Percentiles rank a stretch among this genome's conserved stretches.
Conservation (phyloP, 805 yeast genomes). For the Komagataella populi region DNA sequence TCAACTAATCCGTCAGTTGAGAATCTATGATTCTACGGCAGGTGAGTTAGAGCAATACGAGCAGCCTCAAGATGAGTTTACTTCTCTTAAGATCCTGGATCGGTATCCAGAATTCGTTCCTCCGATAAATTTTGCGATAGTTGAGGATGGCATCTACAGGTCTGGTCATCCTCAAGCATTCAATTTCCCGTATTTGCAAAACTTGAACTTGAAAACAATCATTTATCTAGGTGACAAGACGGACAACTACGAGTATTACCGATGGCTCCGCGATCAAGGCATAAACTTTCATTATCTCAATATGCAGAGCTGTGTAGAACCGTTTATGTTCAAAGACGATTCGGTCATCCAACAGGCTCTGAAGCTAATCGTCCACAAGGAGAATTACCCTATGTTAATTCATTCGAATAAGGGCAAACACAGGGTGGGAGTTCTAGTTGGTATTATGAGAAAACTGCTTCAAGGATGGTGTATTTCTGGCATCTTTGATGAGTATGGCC, state of each 20-base stretch:
- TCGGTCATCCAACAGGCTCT: conserved; percentile 43
- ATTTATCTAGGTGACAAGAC: conserved; percentile 73
- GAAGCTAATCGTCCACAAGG: conserved; percentile 39
- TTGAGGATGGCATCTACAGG: conserved; percentile 77
- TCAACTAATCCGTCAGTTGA: conserved; percentile 18
- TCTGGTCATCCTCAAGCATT: conserved; percentile 90
- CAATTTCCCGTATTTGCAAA: conserved; percentile 68
- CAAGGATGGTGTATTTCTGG: conserved; percentile 95
- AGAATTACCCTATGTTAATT: conserved; percentile 75
- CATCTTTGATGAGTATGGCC: conserved; percentile 84
- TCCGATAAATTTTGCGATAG: conserved; percentile 82
- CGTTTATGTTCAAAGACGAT: conserved; percentile 50
- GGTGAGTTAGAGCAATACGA: background rate
- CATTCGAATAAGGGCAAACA: conserved; percentile 98
- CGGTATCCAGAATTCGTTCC: conserved; percentile 46
- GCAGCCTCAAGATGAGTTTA: conserved; percentile 11
- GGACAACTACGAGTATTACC: conserved; percentile 48
- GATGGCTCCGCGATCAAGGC: conserved; percentile 45
- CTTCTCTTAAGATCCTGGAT: conserved; percentile 18
- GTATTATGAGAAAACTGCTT: conserved; percentile 67
- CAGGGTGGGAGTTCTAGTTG: conserved; percentile 88
- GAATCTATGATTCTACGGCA: conserved; percentile 13
- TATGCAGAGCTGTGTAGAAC: conserved; percentile 58
- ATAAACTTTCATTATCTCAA: conserved; percentile 46
- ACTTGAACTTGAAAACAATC: conserved; percentile 61